These are phyloP conservation scores for Colletotrichum higginsianum DNA, from an alignment of 2,329 filamentous ascomycete genomes.

Conservation along the genomic window DNA sequence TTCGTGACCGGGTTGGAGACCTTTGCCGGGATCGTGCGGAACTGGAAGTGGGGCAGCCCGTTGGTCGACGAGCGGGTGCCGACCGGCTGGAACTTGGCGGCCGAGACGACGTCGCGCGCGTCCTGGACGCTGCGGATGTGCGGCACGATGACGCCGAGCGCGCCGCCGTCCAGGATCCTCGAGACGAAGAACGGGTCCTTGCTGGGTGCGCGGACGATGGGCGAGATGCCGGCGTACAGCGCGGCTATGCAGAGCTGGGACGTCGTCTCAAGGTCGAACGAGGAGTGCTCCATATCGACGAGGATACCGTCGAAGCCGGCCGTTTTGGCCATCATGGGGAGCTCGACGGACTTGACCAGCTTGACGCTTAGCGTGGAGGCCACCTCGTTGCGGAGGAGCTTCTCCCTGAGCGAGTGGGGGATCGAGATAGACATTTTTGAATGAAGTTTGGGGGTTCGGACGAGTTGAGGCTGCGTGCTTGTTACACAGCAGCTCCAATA, in stretches of 20 bases:
- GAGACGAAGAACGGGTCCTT: constrained; percentile 56
- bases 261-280: constrained; percentile 53
- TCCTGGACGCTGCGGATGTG: constrained; percentile 57
- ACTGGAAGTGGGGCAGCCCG: constrained; percentile 54
- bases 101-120: constrained; percentile 53
- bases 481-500: not conserved
- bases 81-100: constrained; percentile 56
- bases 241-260: constrained; percentile 56
- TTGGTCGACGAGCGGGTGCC: constrained; percentile 54
- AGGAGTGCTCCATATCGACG: constrained; percentile 62
- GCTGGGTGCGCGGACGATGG: constrained; percentile 58
- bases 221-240: constrained; percentile 55
- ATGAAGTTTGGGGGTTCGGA: too few relatives aligned
- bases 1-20: constrained; percentile 54
- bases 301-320: constrained; percentile 59
- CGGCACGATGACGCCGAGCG: constrained; percentile 57
- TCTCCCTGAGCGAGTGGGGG: constrained; percentile 47
- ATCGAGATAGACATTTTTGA: constrained; percentile 45
- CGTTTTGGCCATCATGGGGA: constrained; percentile 56
- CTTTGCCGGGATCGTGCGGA: constrained; percentile 51
- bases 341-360: constrained; percentile 53
- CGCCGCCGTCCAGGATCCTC: constrained; percentile 57
- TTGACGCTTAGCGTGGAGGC: constrained; percentile 49
- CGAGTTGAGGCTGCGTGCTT: not conserved
- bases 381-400: constrained; percentile 47